phyloP scores from a whole-genome alignment of 768 basidiomycete genomes.

The Plicaturopsis crispa region DNA sequence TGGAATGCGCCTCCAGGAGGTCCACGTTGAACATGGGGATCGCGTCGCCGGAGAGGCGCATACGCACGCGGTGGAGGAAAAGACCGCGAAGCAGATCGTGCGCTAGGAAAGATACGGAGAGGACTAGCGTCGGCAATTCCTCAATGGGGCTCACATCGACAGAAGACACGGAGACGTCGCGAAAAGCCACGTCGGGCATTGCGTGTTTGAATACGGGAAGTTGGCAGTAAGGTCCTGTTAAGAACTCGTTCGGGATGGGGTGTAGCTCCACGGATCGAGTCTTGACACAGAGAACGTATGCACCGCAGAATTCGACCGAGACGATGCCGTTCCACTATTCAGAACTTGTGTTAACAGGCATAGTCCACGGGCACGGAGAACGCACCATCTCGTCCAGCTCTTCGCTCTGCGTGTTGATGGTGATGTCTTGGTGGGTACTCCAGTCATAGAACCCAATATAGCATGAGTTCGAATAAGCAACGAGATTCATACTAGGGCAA shows the following conservation, averaged over 20 bases:
- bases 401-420: conserved; percentile 14
- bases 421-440: conserved; percentile 16
- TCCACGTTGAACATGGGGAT: conserved; percentile 6
- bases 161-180: conserved; percentile 38
- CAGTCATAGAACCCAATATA: conserved; percentile 32
- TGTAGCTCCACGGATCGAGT: conserved; percentile 43
- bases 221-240: conserved; percentile 13
- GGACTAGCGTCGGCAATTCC: conserved; percentile 17
- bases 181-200: conserved; percentile 28
- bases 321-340: conserved; percentile 34
- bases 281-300: conserved; percentile 45
- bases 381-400: conserved; percentile 24
- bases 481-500: conserved; percentile 20
- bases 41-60: conserved; percentile 5
- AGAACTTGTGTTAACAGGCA: neutral
- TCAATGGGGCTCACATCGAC: too few relatives aligned
- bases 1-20: neutral
- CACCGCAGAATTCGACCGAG: conserved; percentile 35
- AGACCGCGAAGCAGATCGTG: conserved; percentile 38
- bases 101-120: conserved; percentile 33
- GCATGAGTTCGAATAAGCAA: conserved; percentile 22
- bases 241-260: conserved; percentile 16
- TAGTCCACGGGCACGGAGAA: neutral
- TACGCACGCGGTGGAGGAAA: conserved; percentile 19
- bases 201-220: conserved; percentile 14